phyloP scores from a whole-genome alignment of 129 eudicot genomes.

The Smallanthus sonchifolius region DNA sequence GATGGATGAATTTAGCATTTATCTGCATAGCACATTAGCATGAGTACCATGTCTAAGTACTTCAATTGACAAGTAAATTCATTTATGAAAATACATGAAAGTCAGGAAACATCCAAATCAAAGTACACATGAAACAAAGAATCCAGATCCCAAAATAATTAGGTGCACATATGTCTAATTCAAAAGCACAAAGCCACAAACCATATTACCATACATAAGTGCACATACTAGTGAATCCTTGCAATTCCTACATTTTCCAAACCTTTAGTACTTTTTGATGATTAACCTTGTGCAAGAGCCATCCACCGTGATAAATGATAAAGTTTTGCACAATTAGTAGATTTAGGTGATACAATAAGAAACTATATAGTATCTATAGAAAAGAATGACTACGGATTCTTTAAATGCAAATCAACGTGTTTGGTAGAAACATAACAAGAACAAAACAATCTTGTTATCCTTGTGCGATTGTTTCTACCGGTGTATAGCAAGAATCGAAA shows the following conservation, averaged over 20 bases:
- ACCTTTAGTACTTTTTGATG: not conserved
- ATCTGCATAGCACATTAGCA: conserved; percentile 10
- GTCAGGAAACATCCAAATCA: not conserved
- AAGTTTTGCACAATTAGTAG: not conserved
- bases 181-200: not conserved
- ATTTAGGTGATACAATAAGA: not conserved
- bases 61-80: not conserved
- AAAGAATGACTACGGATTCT: not conserved
- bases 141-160: not conserved
- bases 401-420: not conserved
- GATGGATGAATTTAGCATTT: not conserved
- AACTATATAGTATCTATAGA: not conserved
- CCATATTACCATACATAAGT: not conserved
- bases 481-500: not conserved
- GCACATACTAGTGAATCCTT: not conserved
- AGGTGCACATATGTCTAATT: not conserved
- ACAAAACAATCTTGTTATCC: not conserved
- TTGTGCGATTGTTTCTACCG: not conserved
- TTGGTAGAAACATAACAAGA: not conserved
- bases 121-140: not conserved
- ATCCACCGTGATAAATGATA: not conserved
- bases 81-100: not conserved
- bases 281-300: not conserved
- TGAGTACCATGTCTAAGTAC: not conserved
- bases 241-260: not conserved